These are phyloP conservation scores for Chalciporus pseudorubinellus DNA, from an alignment of 768 basidiomycete species.

Conservation along the genomic window DNA sequence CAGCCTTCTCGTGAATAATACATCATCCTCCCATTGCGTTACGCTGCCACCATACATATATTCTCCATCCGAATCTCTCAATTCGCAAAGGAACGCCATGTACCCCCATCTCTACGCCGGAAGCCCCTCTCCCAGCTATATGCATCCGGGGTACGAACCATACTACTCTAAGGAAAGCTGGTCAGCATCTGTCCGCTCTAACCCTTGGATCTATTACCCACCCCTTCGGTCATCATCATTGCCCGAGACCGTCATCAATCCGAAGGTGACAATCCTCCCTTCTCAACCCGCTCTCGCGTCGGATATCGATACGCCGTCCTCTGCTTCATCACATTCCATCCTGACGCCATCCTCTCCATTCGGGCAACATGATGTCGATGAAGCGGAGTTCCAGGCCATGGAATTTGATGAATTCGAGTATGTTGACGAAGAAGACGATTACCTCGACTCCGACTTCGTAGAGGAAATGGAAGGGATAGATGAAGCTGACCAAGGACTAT, in stretches of 20 bases:
- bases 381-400: conserved; percentile 14
- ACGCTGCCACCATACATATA: conserved; percentile 32
- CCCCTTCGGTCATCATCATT: conserved; percentile 14
- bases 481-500: conserved; percentile 11
- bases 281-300: conserved; percentile 20
- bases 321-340: conserved; percentile 32
- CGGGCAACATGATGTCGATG: conserved; percentile 11
- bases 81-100: conserved; percentile 23
- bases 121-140: conserved; percentile 21
- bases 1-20: conserved; percentile 28
- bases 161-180: conserved; percentile 23
- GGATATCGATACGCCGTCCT: conserved; percentile 32
- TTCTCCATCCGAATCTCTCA: conserved; percentile 25
- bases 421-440: conserved; percentile 32
- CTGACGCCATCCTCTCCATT: conserved; percentile 33
- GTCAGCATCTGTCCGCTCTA: conserved; percentile 7
- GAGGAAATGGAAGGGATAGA: conserved; percentile 34
- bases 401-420: conserved; percentile 33
- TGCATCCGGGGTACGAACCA: conserved; percentile 24
- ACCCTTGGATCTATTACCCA: conserved; percentile 19
- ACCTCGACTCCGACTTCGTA: conserved; percentile 30
- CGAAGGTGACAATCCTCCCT: conserved; percentile 29
- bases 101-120: conserved; percentile 24
- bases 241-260: conserved; percentile 21
- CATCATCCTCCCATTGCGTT: conserved; percentile 20